Evolutionary conservation across 2,329 filamentous ascomycete genomes (phyloP), one percentile per base, ranked within the genome.

Genomic region (Ophiognomonia clavigignenti-juglandacearum): DNA sequence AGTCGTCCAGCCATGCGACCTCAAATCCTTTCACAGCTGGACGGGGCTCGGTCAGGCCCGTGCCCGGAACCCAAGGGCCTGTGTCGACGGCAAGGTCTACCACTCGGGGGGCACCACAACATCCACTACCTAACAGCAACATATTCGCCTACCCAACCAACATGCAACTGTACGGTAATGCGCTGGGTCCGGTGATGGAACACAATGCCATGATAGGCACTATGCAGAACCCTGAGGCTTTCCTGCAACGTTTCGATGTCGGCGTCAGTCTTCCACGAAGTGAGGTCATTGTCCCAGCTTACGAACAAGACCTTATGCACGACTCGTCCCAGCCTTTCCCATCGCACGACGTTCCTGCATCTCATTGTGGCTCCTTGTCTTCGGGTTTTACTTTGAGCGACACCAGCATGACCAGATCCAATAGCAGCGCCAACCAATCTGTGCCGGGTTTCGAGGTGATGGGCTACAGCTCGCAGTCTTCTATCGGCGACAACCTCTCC

Each of bases 361-460:
- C 71, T 1, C 58, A 59, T 4, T 72, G 66, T 42, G 70, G 70
- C 1, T 73, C 71, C 1, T 63, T 73, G 61, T 62, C 67, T 23
- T 72, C 70, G 3, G 67, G 63, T 0, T 62, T 65, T 11, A 64
- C 62, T 8, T 48, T 64, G 20, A 45, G 43, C 4, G 71, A 72
- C 29, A 63, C 59, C 0, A 47, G 69, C 23, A 62, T 73, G 56
- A 71, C 68, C 9, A 64, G 71, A 32, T 64, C 69, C 47, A 72
- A 68, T 53, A 74, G 71, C 59, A 60, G 61, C 8, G 59, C 62
- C 23, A 59, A 51, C 43, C 47, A 55, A 16, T 59, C 58, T 4
- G 54, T 65, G 14, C 50, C 56, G 3, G 53, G 55, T 4, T 47
- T n/a, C n/a, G n/a, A 63, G 31, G 71, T 73, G 66, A 56, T 65